Percentiles rank a stretch among this genome's conserved stretches.
Conservation (phyloP, 2,329 filamentous ascomycete genomes). For the Neofusicoccum ribis region DNA sequence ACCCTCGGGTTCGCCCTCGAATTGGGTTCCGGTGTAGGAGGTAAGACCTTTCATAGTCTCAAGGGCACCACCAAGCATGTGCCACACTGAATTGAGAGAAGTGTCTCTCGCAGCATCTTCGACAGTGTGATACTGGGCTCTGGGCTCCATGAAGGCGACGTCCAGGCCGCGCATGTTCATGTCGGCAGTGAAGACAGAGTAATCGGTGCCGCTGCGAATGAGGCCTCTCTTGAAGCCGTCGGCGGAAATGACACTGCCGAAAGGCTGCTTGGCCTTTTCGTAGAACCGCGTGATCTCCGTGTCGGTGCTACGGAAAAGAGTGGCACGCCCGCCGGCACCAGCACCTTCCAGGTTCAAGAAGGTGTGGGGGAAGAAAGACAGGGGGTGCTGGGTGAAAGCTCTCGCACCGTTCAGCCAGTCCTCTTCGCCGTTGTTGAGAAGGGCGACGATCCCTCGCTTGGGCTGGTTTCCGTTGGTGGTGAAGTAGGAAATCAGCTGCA, state of each 20-base stretch:
- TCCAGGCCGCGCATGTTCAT: slow-evolving; percentile 86
- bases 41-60: slow-evolving; percentile 72
- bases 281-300: slow-evolving; percentile 82
- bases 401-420: slow-evolving; percentile 86
- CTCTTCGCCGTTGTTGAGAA: slow-evolving; percentile 96
- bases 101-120: slow-evolving; percentile 84
- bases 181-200: slow-evolving; percentile 74
- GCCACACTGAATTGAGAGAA: slow-evolving; percentile 73
- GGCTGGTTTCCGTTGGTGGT: slow-evolving; percentile 70
- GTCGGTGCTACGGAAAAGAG: slow-evolving; percentile 85
- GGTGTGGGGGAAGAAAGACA: slow-evolving; percentile 77
- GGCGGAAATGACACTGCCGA: slow-evolving; percentile 76
- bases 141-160: slow-evolving; percentile 84
- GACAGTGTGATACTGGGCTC: slow-evolving; percentile 85
- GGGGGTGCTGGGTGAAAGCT: slow-evolving; percentile 79
- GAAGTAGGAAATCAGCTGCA: slow-evolving; percentile 87
- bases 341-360: slow-evolving; percentile 96
- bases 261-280: slow-evolving; percentile 69
- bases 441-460: slow-evolving; percentile 74
- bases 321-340: slow-evolving; percentile 84
- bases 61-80: slow-evolving; percentile 87
- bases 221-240: slow-evolving; percentile 81
- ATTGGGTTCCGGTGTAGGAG: slow-evolving; percentile 65
- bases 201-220: slow-evolving; percentile 87
- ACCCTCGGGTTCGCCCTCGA: slow-evolving; percentile 62